Conservation (phyloP, 192 early-diverging fungal genomes). For the Coemansia asiatica region DNA sequence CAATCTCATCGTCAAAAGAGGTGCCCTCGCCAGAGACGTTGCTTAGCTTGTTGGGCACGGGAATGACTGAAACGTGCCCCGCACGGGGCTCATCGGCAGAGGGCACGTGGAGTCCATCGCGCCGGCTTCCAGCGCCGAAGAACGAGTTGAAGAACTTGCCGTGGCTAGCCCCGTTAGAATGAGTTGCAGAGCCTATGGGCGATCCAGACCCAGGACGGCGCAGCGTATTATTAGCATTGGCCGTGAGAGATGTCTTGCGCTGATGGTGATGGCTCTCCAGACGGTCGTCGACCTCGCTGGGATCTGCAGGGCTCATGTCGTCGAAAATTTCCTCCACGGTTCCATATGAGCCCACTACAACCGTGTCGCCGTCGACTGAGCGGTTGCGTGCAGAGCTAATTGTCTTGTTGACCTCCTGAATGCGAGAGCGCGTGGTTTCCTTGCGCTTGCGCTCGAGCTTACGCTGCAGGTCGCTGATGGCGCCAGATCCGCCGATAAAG, state of each 20-base stretch:
- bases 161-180: slow-evolving; percentile 1
- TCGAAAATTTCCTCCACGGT: slow-evolving; percentile 19
- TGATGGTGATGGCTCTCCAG: slow-evolving; percentile 50
- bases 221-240: slow-evolving; percentile 6
- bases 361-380: slow-evolving; percentile 42
- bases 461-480: slow-evolving; percentile 70
- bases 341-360: slow-evolving; percentile 27
- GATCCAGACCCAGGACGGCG: slow-evolving; percentile 39
- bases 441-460: slow-evolving; percentile 65
- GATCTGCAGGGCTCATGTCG: slow-evolving; percentile 32
- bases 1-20: slow-evolving; percentile 40
- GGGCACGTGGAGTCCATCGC: slow-evolving; percentile 38
- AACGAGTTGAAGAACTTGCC: slow-evolving; percentile 54
- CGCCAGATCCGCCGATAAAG: slow-evolving; percentile 76
- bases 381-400: slow-evolving; percentile 21
- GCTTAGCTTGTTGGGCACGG: slow-evolving; percentile 51
- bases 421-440: slow-evolving; percentile 33
- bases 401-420: slow-evolving; percentile 51
- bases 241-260: slow-evolving; percentile 27
- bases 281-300: slow-evolving; percentile 46
- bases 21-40: slow-evolving; percentile 39
- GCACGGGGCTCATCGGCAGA: slow-evolving; percentile 43
- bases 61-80: slow-evolving; percentile 37
- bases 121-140: slow-evolving; percentile 37
- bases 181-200: slow-evolving; percentile 22